Evolutionary conservation across 495 filamentous ascomycete species (phyloP).

Genomic region (Lepidopterella palustris): DNA sequence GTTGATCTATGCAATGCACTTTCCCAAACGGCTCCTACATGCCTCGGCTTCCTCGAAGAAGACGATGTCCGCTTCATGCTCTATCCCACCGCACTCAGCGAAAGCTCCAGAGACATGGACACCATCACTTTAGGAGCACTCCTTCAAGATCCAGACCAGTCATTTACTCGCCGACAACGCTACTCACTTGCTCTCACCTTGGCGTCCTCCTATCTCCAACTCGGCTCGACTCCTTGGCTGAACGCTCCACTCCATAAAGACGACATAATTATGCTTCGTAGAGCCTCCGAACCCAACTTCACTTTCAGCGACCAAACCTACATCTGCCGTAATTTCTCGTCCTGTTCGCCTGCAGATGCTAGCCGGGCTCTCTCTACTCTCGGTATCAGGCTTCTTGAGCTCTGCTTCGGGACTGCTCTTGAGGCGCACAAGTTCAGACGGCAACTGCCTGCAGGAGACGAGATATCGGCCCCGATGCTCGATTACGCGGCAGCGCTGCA

Average conservation of each 20-base stretch:
- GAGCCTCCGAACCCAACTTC: slow-evolving; percentile 2
- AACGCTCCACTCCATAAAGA: slow-evolving; percentile 9
- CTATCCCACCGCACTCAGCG: slow-evolving; percentile 13
- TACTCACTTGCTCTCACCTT: slow-evolving; percentile 28
- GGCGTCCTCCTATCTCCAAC: slow-evolving; percentile 26
- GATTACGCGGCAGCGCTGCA: slow-evolving; percentile 30
- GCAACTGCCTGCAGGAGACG: slow-evolving; percentile 7
- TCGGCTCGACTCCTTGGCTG: slow-evolving; percentile 27
- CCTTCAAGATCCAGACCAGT: slow-evolving; percentile 13
- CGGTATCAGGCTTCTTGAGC: slow-evolving; percentile 38
- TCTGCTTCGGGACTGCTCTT: slow-evolving; percentile 36
- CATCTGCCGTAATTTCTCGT: slow-evolving; percentile 24
- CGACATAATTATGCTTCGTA: slow-evolving; percentile 24
- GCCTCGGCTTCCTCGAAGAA: slow-evolving; percentile 21
- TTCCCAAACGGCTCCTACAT: slow-evolving; percentile 8
- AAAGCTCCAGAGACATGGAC: background rate
- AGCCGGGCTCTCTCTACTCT: slow-evolving; percentile 26
- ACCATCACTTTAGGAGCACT: slow-evolving; percentile 24
- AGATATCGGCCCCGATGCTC: slow-evolving; percentile 11
- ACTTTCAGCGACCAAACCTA: slow-evolving; percentile 27
- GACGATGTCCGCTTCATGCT: slow-evolving; percentile 23
- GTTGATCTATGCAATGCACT: slow-evolving; percentile 22
- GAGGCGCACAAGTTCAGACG: slow-evolving; percentile 22
- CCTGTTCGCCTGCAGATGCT: background rate
- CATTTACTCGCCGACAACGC: slow-evolving; percentile 28